Base-by-base conservation (phyloP, 257 asterid genomes). In the Solanum chiquidenum region DNA sequence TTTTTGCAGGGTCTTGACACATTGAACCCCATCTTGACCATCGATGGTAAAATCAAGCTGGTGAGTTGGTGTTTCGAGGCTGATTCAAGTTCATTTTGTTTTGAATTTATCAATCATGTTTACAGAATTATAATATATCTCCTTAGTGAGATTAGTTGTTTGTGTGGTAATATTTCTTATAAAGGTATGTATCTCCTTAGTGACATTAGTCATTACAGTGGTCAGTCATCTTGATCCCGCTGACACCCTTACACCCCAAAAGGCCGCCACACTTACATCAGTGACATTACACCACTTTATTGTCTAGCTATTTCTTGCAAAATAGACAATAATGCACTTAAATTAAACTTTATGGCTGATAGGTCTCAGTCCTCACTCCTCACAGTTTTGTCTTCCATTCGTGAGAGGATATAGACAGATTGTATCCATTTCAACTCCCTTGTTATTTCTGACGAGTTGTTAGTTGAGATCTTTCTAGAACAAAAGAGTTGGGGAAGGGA, bases 1-100 rank as follows among this genome's bases (percentile, higher is more conserved):
- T 16, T 46, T 11, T 90, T 42, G 94, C 96, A 96, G 98, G 98
- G 95, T 42, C 88, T 96, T 90, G 98, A 96, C 91, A 94, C 98
- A 12, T 88, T 90, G 89, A 95, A 94, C 89, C 99, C 97, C n/a
- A 91, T 95, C 90, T 87, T 95, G 85, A 82, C 87, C 23, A 95
- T 96, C 73, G 98, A 96, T 87, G 91, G 90, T 90, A 95, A 95
- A 86, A 92, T 96, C 87, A 95, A 94, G 92, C 92, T 96, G 98
- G 99, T 95, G 89, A n/a, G 96, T 90, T 21, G 44, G 42, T 38
- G 46, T 29, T 64, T n/a, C 5, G 7, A 7, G 42, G 74, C 34
- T 2, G 60, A 29, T 62, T 33, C 76, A 27, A 62, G 25, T 79
- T 23, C 66, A 79, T 27, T 13, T 44, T 42, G 16, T 49, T 79